phyloP scores from a whole-genome alignment of 371 early-diverging fungal genomes.

The Parasitella parasitica region DNA sequence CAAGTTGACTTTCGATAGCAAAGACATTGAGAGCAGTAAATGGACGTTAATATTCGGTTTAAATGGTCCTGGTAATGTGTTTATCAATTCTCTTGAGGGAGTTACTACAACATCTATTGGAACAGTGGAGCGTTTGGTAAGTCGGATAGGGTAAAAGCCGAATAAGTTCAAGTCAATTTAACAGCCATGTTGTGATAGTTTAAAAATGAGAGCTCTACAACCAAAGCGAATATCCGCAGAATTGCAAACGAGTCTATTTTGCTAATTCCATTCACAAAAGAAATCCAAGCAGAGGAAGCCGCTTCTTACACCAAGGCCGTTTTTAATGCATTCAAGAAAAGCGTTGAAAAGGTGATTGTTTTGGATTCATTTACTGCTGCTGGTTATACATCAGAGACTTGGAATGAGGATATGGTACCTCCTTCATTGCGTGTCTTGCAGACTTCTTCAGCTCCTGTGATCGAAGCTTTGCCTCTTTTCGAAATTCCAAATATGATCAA shows the following conservation, averaged over 20 bases:
- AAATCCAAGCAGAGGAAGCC: constrained; percentile 22
- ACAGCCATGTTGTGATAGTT: too few species aligned
- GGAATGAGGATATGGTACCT: constrained; percentile 27
- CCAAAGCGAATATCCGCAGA: constrained; percentile 7
- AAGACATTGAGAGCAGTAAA: neutral
- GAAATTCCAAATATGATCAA: constrained; percentile 44
- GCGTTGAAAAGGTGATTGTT: constrained; percentile 28
- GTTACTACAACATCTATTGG: neutral
- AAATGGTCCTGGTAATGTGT: constrained; percentile 38
- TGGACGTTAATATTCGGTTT: constrained; percentile 35
- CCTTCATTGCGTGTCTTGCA: constrained; percentile 38
- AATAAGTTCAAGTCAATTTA: too few species aligned
- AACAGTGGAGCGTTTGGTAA: constrained; percentile 4
- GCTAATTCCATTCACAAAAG: constrained; percentile 5
- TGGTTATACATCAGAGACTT: constrained; percentile 28
- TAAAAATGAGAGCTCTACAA: neutral
- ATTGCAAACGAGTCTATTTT: neutral
- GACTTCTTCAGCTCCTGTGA: constrained; percentile 20
- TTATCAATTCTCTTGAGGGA: constrained; percentile 24
- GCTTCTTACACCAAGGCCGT: constrained; percentile 12
- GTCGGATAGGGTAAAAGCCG: neutral
- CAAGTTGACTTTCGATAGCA: neutral
- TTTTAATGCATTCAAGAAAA: neutral
- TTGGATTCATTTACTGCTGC: constrained; percentile 37
- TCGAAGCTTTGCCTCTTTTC: constrained; percentile 13